phyloP scores from a whole-genome alignment of 257 asterid species.

The Ehretia macrophylla region DNA sequence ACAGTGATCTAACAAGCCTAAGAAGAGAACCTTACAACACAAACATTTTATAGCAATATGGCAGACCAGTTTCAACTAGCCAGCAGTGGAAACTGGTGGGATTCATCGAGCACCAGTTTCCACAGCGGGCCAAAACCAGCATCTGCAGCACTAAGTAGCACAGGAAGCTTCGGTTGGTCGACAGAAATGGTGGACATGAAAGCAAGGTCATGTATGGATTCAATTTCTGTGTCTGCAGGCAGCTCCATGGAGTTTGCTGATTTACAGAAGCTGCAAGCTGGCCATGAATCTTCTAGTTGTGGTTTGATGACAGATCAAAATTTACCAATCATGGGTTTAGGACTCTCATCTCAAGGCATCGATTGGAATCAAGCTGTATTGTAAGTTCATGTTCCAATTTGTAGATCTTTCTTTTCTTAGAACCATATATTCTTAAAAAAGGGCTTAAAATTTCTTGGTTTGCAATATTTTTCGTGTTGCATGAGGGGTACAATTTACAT shows the following conservation, averaged over 20 bases:
- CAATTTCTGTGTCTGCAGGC: slow-evolving; percentile 22
- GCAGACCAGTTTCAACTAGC: slow-evolving; percentile 75
- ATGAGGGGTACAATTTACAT: too few relatives aligned
- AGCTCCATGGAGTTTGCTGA: slow-evolving; percentile 28
- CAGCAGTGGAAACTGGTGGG: slow-evolving; percentile 85
- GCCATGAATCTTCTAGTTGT: slow-evolving; percentile 20
- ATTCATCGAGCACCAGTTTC: slow-evolving; percentile 43
- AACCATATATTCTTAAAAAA: too few relatives aligned
- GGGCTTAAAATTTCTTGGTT: too few relatives aligned
- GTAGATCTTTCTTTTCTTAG: too few relatives aligned
- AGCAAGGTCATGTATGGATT: slow-evolving; percentile 43
- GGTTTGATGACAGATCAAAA: slow-evolving; percentile 28
- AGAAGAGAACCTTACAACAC: background rate
- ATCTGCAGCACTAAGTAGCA: slow-evolving; percentile 38
- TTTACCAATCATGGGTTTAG: slow-evolving; percentile 70
- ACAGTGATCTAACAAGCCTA: background rate
- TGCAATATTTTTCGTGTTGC: too few relatives aligned
- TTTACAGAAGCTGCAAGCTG: slow-evolving; percentile 25
- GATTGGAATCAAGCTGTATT: slow-evolving; percentile 66
- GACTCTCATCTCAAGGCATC: slow-evolving; percentile 59
- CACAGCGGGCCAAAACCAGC: slow-evolving; percentile 36
- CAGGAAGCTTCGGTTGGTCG: slow-evolving; percentile 55
- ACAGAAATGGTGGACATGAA: slow-evolving; percentile 52
- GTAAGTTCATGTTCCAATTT: slow-evolving; percentile 30
- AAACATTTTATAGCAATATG: slow-evolving; percentile 23